Evolutionary conservation across 345 rosid genomes (phyloP), one percentile per base, ranked within the genome.

Genomic region (Murraya paniculata): DNA sequence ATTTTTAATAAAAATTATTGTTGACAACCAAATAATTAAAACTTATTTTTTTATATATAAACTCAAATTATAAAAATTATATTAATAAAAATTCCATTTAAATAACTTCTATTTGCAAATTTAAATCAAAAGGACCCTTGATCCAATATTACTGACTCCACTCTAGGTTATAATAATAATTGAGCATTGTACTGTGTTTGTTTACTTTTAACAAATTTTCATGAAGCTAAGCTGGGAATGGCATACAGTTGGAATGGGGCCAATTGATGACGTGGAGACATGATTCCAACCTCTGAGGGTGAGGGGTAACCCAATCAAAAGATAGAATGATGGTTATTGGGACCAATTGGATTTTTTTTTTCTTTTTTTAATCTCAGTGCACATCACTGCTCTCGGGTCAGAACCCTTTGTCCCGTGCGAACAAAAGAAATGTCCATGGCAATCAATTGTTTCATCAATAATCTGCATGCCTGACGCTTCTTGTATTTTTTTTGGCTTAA

Each of bases 221-320:
- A 18, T 1, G 21, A 14, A 18, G 56, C 56, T 0, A 18, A 50
- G 56, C 56, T 16, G 25, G 25, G 31, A 59, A 11, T 24, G 64
- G 13, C 64, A 59, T 25, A 25, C 71, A 33, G 70, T 79, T 74
- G 78, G 57, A 58, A 58, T 33, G n/a, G 50, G 7, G 45, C 35
- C 24, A 31, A 71, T 38, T 58, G 16, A 0, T 25, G 50, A 6
- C 0, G 21, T 22, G 2, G 68, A 24, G 76, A 75, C 59, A 59
- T 10, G 18, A 68, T 58, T 77, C 84, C 84, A 68, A 68, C 61
- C 73, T 68, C 59, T 41, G 56, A 33, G 80, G 75, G 72, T 56
- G 56, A 41, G 80, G 75, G 67, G 24, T 41, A 24, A 39, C 31
- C 22, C 27, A 35, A 77, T 6, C 35, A 7, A 76, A 25, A 28